Base-by-base conservation (phyloP, 2,329 filamentous ascomycete species). In the Alternaria triticina region DNA sequence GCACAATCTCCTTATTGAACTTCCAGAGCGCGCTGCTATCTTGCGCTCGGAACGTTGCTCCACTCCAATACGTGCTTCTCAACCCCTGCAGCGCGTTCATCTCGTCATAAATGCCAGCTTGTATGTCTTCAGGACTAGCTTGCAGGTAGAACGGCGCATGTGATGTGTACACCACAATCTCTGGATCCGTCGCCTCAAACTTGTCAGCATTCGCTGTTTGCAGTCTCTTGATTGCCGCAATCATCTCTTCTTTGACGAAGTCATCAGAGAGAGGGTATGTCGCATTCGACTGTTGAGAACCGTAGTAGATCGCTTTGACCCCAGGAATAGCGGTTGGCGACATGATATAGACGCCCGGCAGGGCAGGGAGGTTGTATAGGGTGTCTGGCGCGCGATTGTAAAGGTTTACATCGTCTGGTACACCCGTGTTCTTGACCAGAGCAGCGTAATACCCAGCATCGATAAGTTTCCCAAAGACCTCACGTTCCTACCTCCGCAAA, bases 361-460 rank as follows among this genome's bases (percentile, higher is more conserved):
- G 36, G 2, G 36, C 10, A 20, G 54, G 47, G 3, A 43, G 10
- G 15, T 36, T 45, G 40, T 28, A 47, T 1, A 47, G 47, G 1
- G 28, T 58, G 7, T 40, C n/a, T 6, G 36, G 36, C 6, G 49
- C 40, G 28, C 15, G 10, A 47, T 54, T 62, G 43, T 23, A n/a
- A 2, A 54, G 50, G 12, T 17, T 6, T 1, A 70, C 12, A 22
- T 64, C 68, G 15, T 65, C 65, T 1, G 80, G 74, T 6, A 84
- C 51, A 1, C 80, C 80, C 4, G 80, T 82, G 46, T 82, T 80
- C 3, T 73, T 74, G 5, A 84, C 49, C 0, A 84, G 51, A 5
- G 66, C 72, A 4, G 75, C 77, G 64, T 81, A 85, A 73, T 82
- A 84, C 2, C 68, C 77, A 0, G 65, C 76, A 58, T 77, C 76